phyloP scores from a whole-genome alignment of 106 monocot species.

The Agapanthus africanus region DNA sequence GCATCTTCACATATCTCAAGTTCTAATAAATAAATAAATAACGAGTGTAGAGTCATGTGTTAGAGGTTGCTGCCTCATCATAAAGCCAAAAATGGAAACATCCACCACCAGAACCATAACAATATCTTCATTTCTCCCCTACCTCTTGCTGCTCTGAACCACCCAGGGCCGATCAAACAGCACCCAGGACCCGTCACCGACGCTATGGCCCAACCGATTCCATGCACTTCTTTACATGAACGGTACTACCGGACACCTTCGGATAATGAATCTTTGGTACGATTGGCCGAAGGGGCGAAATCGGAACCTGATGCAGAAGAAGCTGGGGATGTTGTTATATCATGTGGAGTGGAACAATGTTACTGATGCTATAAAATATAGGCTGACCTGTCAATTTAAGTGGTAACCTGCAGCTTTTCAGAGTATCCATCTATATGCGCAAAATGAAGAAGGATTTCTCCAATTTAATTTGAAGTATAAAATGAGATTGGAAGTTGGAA shows the following conservation, averaged over 20 bases:
- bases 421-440: no score
- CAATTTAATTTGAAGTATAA: no score
- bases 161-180: not conserved
- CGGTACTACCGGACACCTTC: slow-evolving; percentile 19
- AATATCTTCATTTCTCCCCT: no score
- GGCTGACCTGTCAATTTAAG: not conserved
- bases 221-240: slow-evolving; percentile 41
- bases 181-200: slow-evolving; percentile 12
- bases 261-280: slow-evolving; percentile 47
- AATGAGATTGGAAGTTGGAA: no score
- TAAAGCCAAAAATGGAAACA: no score
- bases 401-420: no score
- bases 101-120: no score
- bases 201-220: slow-evolving; percentile 52
- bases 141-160: not conserved
- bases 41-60: no score
- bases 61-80: no score
- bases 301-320: slow-evolving; percentile 39
- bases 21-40: no score
- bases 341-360: slow-evolving; percentile 68
- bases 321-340: slow-evolving; percentile 37
- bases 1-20: no score
- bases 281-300: slow-evolving; percentile 55
- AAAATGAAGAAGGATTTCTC: no score
- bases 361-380: slow-evolving; percentile 67